Conservation (phyloP, 177 flowering plant genomes). For the Telopea speciosissima region DNA sequence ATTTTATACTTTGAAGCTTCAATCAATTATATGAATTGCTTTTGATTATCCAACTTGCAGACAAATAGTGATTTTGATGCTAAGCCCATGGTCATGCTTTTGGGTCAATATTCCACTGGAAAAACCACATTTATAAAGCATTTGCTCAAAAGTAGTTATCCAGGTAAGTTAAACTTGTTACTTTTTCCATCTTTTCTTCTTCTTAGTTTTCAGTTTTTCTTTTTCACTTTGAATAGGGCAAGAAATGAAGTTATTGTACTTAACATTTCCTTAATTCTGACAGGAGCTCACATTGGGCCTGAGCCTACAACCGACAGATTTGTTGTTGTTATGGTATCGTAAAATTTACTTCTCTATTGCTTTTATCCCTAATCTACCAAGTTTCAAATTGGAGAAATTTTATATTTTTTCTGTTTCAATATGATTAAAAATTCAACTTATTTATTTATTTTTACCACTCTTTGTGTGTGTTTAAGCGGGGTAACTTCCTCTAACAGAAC, state of each 20-base stretch:
- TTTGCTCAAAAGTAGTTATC: constrained; percentile 63
- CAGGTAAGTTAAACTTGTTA: constrained; percentile 42
- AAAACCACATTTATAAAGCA: constrained; percentile 96
- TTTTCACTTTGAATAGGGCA: neutral
- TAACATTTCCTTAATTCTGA: constrained; percentile 4
- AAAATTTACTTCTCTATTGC: neutral
- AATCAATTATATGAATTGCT: neutral
- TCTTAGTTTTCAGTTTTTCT: neutral
- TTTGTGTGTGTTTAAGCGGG: no score
- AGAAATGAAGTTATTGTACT: neutral
- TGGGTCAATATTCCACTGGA: constrained; percentile 98
- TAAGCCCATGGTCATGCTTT: constrained; percentile 95
- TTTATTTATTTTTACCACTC: no score
- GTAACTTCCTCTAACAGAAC: no score
- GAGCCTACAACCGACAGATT: constrained; percentile 98
- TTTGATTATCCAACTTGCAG: constrained; percentile 28
- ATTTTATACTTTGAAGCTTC: neutral
- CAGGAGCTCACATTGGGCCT: constrained; percentile 98
- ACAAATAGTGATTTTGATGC: constrained; percentile 93
- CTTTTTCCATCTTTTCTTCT: neutral
- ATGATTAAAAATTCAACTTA: no score
- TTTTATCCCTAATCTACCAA: neutral
- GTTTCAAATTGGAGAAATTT: neutral
- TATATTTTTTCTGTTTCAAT: neutral
- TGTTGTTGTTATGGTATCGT: constrained; percentile 85